Evolutionary conservation across 2,329 filamentous ascomycete genomes (phyloP).

Genomic region (Pseudohalonectria lignicola): DNA sequence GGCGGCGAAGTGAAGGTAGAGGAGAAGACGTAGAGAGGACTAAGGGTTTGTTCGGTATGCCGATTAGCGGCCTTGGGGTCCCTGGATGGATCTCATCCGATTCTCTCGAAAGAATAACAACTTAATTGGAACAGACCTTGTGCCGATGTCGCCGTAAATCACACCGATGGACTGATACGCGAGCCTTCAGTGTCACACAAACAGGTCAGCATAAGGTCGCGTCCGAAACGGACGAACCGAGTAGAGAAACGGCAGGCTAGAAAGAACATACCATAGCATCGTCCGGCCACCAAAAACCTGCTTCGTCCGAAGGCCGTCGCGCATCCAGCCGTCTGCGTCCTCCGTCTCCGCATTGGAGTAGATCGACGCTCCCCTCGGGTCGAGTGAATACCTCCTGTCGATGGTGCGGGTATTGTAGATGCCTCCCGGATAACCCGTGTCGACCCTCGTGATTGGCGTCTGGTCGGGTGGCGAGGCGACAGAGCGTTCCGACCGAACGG

Average conservation of each 20-base stretch:
- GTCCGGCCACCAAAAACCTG: constrained; percentile 11
- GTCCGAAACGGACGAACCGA: too few species aligned
- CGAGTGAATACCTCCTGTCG: constrained; percentile 2
- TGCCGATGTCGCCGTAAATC: constrained; percentile 60
- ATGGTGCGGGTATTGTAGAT: constrained; percentile 8
- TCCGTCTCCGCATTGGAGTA: background rate
- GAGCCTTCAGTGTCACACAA: constrained; percentile 26
- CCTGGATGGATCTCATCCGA: too few species aligned
- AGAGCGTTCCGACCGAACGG: too few species aligned
- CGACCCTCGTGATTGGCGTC: background rate
- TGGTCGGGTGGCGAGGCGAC: background rate
- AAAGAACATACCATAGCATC: constrained; percentile 6
- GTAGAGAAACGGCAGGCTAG: too few species aligned
- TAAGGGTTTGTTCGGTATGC: too few species aligned
- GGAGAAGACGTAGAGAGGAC: constrained; percentile 60
- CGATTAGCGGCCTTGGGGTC: too few species aligned
- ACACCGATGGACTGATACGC: constrained; percentile 56
- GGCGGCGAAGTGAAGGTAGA: constrained; percentile 48
- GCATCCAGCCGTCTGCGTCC: constrained; percentile 7
- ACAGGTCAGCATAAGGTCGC: background rate
- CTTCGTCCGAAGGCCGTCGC: constrained; percentile 8
- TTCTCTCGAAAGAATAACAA: too few species aligned
- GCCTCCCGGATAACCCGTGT: constrained; percentile 6
- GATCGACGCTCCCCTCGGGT: constrained; percentile 5
- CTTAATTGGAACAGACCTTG: too few species aligned